Conservation (phyloP, 768 basidiomycete genomes). For the Lactarius vividus region DNA sequence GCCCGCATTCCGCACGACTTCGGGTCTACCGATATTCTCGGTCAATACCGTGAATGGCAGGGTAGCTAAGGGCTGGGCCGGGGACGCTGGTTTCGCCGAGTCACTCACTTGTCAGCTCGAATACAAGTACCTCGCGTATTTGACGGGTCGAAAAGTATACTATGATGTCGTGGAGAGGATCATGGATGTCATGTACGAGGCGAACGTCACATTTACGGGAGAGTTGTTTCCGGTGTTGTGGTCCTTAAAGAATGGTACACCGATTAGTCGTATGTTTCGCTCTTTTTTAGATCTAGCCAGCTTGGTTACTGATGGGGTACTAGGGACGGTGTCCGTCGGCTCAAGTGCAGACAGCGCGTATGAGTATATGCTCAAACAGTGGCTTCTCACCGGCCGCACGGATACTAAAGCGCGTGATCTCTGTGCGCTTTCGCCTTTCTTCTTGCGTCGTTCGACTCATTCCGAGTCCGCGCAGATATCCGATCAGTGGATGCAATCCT, state of each 20-base stretch:
- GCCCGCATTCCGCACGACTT: constrained; percentile 65
- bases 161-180: constrained; percentile 53
- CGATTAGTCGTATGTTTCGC: constrained; percentile 43
- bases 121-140: constrained; percentile 80
- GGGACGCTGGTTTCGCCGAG: constrained; percentile 51
- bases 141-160: constrained; percentile 68
- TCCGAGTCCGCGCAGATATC: constrained; percentile 44
- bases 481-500: constrained; percentile 59
- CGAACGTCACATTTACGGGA: constrained; percentile 41
- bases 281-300: neutral
- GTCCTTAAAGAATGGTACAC: constrained; percentile 46
- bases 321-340: constrained; percentile 52
- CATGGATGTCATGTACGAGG: constrained; percentile 47
- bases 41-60: constrained; percentile 61
- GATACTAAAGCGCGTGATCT: constrained; percentile 61
- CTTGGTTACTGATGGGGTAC: constrained; percentile 31
- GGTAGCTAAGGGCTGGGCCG: constrained; percentile 33
- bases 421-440: constrained; percentile 46
- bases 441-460: neutral
- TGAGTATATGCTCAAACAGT: constrained; percentile 77
- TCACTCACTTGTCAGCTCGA: constrained; percentile 82
- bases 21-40: constrained; percentile 67
- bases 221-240: constrained; percentile 62
- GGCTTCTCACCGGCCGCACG: constrained; percentile 61
- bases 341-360: constrained; percentile 71